A percentile compares a stretch with the other conserved stretches of the same genome.
phyloP scores from a whole-genome alignment of 129 eudicot species.

The Artemisia annua region DNA sequence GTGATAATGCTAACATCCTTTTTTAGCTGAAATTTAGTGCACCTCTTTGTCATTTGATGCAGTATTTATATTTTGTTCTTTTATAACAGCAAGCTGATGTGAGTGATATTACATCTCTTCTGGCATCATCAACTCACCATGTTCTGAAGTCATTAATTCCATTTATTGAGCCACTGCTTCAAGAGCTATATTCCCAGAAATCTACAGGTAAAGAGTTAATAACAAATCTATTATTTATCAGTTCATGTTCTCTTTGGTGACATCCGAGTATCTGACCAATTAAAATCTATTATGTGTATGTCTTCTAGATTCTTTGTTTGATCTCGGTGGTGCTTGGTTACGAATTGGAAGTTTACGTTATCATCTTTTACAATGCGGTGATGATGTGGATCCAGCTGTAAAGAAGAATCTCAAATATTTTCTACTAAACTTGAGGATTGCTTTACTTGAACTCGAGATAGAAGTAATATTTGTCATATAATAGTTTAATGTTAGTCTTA shows the following conservation, averaged over 20 bases:
- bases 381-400: conserved; percentile 85
- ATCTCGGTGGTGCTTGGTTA: conserved; percentile 66
- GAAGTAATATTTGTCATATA: conserved; percentile 42
- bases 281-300: not conserved
- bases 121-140: conserved; percentile 67
- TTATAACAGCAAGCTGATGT: conserved; percentile 44
- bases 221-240: not conserved
- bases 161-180: conserved; percentile 65
- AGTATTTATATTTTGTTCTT: not conserved
- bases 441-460: conserved; percentile 69
- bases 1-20: conserved; percentile 29
- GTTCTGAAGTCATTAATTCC: conserved; percentile 49
- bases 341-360: conserved; percentile 77
- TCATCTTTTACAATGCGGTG: conserved; percentile 68
- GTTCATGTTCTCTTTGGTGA: conserved; percentile 4
- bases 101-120: conserved; percentile 41
- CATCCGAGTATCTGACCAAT: not conserved
- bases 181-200: conserved; percentile 44
- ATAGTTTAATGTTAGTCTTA: not conserved
- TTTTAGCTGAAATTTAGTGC: not conserved
- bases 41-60: conserved; percentile 1
- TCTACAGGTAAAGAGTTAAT: conserved; percentile 47
- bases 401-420: conserved; percentile 64
- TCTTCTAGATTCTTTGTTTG: conserved; percentile 37
- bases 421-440: conserved; percentile 56